These are phyloP conservation scores for Nasturtium officinale DNA, from an alignment of 345 rosid genomes.

Conservation along the genomic window DNA sequence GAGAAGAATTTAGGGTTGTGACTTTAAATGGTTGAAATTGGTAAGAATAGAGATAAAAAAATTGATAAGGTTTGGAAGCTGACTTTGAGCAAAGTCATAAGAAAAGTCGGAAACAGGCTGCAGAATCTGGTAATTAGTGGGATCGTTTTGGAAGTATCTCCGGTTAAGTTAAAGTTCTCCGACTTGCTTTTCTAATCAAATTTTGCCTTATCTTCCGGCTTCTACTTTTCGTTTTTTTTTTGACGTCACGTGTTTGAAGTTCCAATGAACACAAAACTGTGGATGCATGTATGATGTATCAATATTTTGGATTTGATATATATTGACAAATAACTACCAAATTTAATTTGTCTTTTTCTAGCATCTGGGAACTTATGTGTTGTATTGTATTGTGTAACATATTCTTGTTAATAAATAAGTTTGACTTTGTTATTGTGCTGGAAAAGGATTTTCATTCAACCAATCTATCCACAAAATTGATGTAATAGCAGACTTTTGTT, in stretches of 20 bases:
- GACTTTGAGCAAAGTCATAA: conserved; percentile 24
- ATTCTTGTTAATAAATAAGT: background rate
- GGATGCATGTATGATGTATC: background rate
- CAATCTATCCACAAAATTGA: conserved; percentile 1
- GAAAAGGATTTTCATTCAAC: background rate
- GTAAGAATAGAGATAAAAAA: conserved; percentile 8
- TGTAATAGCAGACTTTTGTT: background rate
- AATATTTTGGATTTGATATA: background rate
- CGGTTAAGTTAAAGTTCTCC: conserved; percentile 15
- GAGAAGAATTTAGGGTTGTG: background rate
- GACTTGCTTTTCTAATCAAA: conserved; percentile 21
- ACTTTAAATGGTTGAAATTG: background rate
- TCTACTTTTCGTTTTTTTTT: background rate
- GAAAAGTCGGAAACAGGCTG: conserved; percentile 29
- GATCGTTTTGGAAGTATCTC: conserved; percentile 36
- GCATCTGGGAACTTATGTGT: background rate
- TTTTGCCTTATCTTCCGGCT: conserved; percentile 28
- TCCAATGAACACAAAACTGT: conserved; percentile 14
- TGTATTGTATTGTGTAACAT: background rate
- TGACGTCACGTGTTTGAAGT: conserved; percentile 39
- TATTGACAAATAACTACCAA: background rate
- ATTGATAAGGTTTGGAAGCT: conserved; percentile 13
- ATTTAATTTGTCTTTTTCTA: background rate
- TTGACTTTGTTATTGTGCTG: conserved; percentile 11
- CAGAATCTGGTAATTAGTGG: conserved; percentile 36